phyloP scores from a whole-genome alignment of 805 yeast genomes.

The Trichomonascus vanleenenianus region DNA sequence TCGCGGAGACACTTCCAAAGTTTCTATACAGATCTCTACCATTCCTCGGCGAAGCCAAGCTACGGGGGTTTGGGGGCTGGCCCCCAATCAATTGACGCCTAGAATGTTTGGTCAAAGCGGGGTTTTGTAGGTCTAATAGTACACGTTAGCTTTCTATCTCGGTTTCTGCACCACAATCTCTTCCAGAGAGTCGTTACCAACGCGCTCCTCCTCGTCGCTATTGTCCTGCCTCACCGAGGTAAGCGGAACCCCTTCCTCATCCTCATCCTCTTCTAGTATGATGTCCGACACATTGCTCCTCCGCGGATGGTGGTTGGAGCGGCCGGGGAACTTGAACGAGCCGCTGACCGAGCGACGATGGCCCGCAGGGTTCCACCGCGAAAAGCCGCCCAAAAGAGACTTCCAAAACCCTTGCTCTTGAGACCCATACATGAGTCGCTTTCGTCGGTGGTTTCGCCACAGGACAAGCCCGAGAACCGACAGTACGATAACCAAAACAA shows the following conservation, averaged over 20 bases:
- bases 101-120: too few relatives aligned
- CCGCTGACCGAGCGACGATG: not conserved
- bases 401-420: slow-evolving; percentile 7
- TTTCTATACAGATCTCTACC: too few relatives aligned
- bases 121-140: too few relatives aligned
- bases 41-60: too few relatives aligned
- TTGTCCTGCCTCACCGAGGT: not conserved
- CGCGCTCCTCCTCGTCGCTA: not conserved
- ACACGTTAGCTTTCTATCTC: too few relatives aligned
- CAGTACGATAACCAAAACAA: slow-evolving; percentile 25
- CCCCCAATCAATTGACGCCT: too few relatives aligned
- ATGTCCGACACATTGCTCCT: not conserved
- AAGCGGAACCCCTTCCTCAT: slow-evolving; percentile 1
- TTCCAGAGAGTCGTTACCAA: slow-evolving; percentile 5
- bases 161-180: slow-evolving; percentile 6
- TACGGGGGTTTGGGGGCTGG: too few relatives aligned
- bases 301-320: too few relatives aligned
- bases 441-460: slow-evolving; percentile 16
- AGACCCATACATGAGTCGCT: slow-evolving; percentile 10
- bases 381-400: slow-evolving; percentile 14
- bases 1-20: too few relatives aligned
- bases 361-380: slow-evolving; percentile 15
- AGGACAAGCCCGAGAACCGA: slow-evolving; percentile 15
- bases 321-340: too few relatives aligned
- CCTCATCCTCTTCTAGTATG: slow-evolving; percentile 8